These are phyloP conservation scores for Suillus plorans DNA, from an alignment of 768 basidiomycete species.

Conservation along the genomic window DNA sequence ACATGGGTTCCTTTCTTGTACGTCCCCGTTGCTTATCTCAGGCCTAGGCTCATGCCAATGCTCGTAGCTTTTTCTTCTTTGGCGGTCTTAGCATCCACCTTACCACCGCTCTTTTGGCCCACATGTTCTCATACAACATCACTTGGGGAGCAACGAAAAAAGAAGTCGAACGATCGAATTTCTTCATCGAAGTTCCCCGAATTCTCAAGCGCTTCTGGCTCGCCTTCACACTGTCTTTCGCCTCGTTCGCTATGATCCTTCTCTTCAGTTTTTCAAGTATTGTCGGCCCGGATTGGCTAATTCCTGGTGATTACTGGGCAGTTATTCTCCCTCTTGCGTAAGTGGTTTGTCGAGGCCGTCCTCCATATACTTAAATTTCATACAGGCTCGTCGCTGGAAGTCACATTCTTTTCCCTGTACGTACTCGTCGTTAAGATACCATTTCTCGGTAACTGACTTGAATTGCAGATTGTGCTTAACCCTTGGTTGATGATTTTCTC, in stretches of 20 bases:
- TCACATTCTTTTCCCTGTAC: constrained; percentile 75
- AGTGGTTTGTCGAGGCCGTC: constrained; percentile 28
- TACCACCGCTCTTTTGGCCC: constrained; percentile 45
- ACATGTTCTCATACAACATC: constrained; percentile 52
- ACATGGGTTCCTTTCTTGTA: constrained; percentile 28
- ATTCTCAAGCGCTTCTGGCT: constrained; percentile 80
- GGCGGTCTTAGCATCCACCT: constrained; percentile 49
- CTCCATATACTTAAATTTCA: background rate
- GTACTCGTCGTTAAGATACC: constrained; percentile 26
- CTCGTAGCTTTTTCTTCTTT: constrained; percentile 39
- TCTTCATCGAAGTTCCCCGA: constrained; percentile 81
- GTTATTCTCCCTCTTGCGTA: constrained; percentile 73
- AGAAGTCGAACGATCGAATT: constrained; percentile 78
- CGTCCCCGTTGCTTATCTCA: background rate
- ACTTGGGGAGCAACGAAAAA: constrained; percentile 47
- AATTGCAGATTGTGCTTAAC: constrained; percentile 72
- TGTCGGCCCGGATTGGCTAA: constrained; percentile 64
- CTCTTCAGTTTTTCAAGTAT: constrained; percentile 48
- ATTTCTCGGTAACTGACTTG: constrained; percentile 3
- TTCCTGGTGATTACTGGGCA: constrained; percentile 66
- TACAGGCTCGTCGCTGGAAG: constrained; percentile 57
- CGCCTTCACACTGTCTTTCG: constrained; percentile 54
- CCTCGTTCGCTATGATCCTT: constrained; percentile 52
- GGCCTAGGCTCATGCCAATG: background rate
- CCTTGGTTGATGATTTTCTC: constrained; percentile 90